Base-by-base conservation (phyloP, 352 stramenopile species). In the Phytopythium vexans region DNA sequence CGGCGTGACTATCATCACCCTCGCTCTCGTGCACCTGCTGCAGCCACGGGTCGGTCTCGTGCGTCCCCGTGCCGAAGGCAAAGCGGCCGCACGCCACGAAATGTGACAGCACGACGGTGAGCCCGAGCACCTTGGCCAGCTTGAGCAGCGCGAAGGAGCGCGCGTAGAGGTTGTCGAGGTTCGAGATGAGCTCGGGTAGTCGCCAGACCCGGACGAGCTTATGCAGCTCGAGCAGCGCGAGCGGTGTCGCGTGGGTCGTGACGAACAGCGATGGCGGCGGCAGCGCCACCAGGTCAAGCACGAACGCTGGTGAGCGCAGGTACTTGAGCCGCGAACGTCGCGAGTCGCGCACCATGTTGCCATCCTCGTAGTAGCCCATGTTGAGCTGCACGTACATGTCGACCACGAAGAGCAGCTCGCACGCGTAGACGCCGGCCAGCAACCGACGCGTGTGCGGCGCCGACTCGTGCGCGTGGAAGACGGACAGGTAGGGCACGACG, bases 341-440 rank as follows among this genome's bases (percentile, higher is more conserved):
- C 14, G 67, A 70, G 54, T 87, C 77, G 7, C 77, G 77, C 33
- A 90, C 61, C 33, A 90, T 62, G 39, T 88, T 83, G 44, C 80
- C 80, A 37, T 82, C 66, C 43, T 88, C 70, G 51, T 89, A 90
- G 66, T 84, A 89, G 8, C 80, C 77, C 21, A 76, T 90, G 61
- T 88, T 74, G 41, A 88, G 68, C 41, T 86, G 80, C 14, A 90
- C 75, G 56, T 83, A 88, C 27, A 88, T 70, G 58, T 90, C 80
- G 34, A 64, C 52, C 42, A 56, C 72, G 48, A 90, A 90, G 32
- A 86, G 47, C 8, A 80, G 8, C 52, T 90, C 77, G 49, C 74
- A 88, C 9, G 61, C 46, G 59, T 88, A 87, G 9, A 86, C 38
- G 8, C 53, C 61, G 8, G 67, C 8, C n/a, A 86, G 58, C n/a